Percentiles rank a stretch among this genome's conserved stretches.
These are phyloP conservation scores for Naganishia liquefaciens DNA, from an alignment of 1,284 basidiomycete genomes.

Conservation along the genomic window DNA sequence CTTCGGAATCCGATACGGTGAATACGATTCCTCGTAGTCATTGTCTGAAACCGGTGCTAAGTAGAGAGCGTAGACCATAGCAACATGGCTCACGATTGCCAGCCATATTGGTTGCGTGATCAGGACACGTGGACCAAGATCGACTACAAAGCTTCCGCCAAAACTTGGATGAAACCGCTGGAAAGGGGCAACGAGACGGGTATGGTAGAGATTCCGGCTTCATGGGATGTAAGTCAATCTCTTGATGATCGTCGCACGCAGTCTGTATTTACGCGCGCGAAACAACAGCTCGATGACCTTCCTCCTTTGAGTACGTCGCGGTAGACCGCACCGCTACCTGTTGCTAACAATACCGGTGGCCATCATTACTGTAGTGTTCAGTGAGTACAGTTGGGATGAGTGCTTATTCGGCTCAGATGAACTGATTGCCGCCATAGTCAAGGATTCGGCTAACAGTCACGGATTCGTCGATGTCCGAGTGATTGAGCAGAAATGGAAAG, in stretches of 20 bases:
- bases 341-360: neutral
- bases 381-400: slow-evolving; percentile 6
- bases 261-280: neutral
- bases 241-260: neutral
- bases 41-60: neutral
- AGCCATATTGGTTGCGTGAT: slow-evolving; percentile 70
- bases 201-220: slow-evolving; percentile 70
- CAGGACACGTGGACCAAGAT: slow-evolving; percentile 74
- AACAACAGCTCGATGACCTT: slow-evolving; percentile 64
- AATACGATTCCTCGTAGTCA: slow-evolving; percentile 32
- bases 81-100: slow-evolving; percentile 60
- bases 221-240: slow-evolving; percentile 58
- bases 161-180: slow-evolving; percentile 75
- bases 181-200: slow-evolving; percentile 66
- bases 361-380: slow-evolving; percentile 29
- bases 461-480: slow-evolving; percentile 71
- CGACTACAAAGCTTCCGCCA: slow-evolving; percentile 63
- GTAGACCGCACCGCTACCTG: too few species aligned
- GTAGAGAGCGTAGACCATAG: slow-evolving; percentile 56
- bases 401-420: neutral
- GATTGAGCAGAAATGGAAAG: slow-evolving; percentile 74
- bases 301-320: slow-evolving; percentile 28
- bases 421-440: slow-evolving; percentile 56
- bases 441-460: slow-evolving; percentile 65
- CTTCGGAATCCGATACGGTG: slow-evolving; percentile 74